A percentile compares a stretch with the other conserved stretches of the same genome.
phyloP scores from a whole-genome alignment of 192 early-diverging fungal genomes.

The Backusella liffmaniae region DNA sequence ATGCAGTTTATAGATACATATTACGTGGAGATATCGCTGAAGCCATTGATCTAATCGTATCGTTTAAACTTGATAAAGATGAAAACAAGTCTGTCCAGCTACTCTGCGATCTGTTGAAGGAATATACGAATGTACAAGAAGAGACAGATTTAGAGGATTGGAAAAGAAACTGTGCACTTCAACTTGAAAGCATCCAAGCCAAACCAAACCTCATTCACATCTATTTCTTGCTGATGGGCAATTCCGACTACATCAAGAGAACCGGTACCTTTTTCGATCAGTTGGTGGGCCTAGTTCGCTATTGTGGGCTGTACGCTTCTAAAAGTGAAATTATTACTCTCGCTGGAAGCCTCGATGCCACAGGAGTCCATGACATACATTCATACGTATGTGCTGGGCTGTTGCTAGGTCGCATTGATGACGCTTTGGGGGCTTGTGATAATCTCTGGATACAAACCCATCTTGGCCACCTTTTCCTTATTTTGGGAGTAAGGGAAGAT shows the following conservation, averaged over 20 bases:
- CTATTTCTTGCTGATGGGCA: not conserved
- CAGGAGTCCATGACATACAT: not conserved
- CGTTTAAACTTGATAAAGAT: not conserved
- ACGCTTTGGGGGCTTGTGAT: not conserved
- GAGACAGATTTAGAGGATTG: not conserved
- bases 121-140: not conserved
- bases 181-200: not conserved
- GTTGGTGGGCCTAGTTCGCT: not conserved
- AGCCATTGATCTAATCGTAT: not conserved
- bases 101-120: not conserved
- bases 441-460: slow-evolving; percentile 15
- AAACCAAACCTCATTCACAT: not conserved
- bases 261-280: not conserved
- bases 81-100: not conserved
- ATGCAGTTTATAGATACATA: not conserved
- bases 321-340: not conserved
- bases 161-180: not conserved
- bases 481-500: not conserved
- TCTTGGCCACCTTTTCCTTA: slow-evolving; percentile 14
- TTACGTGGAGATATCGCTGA: slow-evolving; percentile 7
- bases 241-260: not conserved
- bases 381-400: not conserved
- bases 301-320: not conserved
- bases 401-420: not conserved
- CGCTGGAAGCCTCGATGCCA: not conserved